A percentile compares a stretch with the other conserved stretches of the same genome.
These are phyloP conservation scores for Backusella tuberculispora DNA, from an alignment of 192 early-diverging fungal species.

Conservation along the genomic window DNA sequence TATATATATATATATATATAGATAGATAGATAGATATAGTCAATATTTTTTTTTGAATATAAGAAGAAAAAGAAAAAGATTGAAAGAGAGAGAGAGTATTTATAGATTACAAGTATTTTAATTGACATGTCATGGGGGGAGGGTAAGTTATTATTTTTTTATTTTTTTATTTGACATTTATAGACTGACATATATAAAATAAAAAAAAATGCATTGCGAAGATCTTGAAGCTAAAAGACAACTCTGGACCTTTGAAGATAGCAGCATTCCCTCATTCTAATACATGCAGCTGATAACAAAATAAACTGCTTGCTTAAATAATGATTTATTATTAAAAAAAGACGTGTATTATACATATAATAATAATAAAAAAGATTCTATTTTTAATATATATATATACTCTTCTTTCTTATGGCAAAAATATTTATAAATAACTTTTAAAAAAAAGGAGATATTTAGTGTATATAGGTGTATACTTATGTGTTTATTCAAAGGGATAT, in stretches of 20 bases:
- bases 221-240: neutral
- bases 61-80: neutral
- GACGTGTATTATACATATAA: neutral
- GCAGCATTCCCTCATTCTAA: constrained; percentile 6
- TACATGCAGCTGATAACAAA: constrained; percentile 8
- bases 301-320: constrained; percentile 8
- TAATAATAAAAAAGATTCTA: neutral
- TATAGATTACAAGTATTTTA: constrained; percentile 4
- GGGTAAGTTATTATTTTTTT: neutral
- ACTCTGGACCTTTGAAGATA: neutral
- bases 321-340: neutral
- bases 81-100: neutral
- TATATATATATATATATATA: too few relatives aligned
- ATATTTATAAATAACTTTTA: constrained; percentile 1
- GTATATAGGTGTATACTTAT: too few relatives aligned
- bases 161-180: constrained; percentile 4
- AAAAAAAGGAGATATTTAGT: too few relatives aligned
- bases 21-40: neutral
- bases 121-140: constrained; percentile 12
- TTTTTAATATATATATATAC: neutral
- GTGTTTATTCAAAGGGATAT: too few relatives aligned
- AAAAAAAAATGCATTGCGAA: neutral
- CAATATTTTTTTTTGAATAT: neutral
- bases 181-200: neutral
- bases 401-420: neutral